phyloP scores from a whole-genome alignment of 805 yeast genomes.

The Spathaspora hagerdaliae region DNA sequence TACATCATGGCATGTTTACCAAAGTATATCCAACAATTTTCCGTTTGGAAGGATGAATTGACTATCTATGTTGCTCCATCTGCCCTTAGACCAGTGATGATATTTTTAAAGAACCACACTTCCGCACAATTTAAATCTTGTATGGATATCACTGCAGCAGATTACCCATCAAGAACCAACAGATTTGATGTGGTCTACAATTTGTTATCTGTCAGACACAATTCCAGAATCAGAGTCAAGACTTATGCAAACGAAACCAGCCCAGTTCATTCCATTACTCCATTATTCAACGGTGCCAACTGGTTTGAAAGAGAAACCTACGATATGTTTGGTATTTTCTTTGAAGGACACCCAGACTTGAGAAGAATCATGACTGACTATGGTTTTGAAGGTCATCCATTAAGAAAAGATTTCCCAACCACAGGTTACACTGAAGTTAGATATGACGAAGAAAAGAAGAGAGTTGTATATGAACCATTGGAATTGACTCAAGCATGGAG shows the following conservation, averaged over 20 bases:
- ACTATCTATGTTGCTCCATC: slow-evolving; percentile 71
- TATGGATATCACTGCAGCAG: slow-evolving; percentile 82
- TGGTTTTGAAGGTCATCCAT: slow-evolving; percentile 89
- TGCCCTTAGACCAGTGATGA: slow-evolving; percentile 66
- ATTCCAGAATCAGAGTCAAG: slow-evolving; percentile 83
- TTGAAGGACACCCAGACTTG: slow-evolving; percentile 85
- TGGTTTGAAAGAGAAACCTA: slow-evolving; percentile 91
- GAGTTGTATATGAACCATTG: slow-evolving; percentile 84
- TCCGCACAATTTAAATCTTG: slow-evolving; percentile 75
- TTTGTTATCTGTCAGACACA: slow-evolving; percentile 73
- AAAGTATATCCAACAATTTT: slow-evolving; percentile 74
- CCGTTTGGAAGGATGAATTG: slow-evolving; percentile 90
- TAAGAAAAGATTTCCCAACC: slow-evolving; percentile 89
- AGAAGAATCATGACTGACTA: slow-evolving; percentile 89
- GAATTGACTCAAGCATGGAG: slow-evolving; percentile 92
- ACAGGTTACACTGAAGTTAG: slow-evolving; percentile 89
- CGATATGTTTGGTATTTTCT: slow-evolving; percentile 82
- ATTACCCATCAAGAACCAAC: slow-evolving; percentile 77
- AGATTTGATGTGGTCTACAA: slow-evolving; percentile 87
- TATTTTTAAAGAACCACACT: slow-evolving; percentile 73
- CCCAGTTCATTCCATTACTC: slow-evolving; percentile 76
- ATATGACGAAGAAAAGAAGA: slow-evolving; percentile 86
- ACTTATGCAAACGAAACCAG: slow-evolving; percentile 82
- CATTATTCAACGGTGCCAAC: slow-evolving; percentile 73
- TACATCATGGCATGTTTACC: slow-evolving; percentile 77